phyloP scores from a whole-genome alignment of 2,329 filamentous ascomycete species.

The Phaeosphaeria sp. region DNA sequence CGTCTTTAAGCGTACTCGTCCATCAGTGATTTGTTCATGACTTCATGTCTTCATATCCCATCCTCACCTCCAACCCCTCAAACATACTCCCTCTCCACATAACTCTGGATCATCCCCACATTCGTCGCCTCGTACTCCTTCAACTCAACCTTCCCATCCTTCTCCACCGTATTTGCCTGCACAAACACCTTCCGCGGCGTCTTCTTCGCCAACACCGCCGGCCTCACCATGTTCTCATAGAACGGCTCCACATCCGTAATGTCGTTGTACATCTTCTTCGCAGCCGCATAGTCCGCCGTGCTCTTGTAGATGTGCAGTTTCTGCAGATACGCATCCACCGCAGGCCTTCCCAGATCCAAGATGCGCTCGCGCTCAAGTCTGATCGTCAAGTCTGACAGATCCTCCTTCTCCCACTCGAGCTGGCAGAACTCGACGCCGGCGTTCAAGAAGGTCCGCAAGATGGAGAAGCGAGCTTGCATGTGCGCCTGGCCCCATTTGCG shows the following conservation, averaged over 20 bases:
- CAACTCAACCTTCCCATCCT: conserved; percentile 63
- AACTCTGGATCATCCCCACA: conserved; percentile 69
- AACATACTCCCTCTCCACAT: conserved; percentile 45
- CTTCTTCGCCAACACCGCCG: conserved; percentile 77
- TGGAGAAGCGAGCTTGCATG: conserved; percentile 89
- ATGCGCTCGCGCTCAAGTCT: conserved; percentile 87
- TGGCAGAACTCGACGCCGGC: conserved; percentile 88
- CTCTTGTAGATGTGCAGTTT: conserved; percentile 93
- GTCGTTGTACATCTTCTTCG: conserved; percentile 79
- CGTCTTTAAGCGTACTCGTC: background rate
- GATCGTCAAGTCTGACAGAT: conserved; percentile 82
- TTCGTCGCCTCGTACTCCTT: conserved; percentile 86
- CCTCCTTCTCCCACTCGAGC: conserved; percentile 75
- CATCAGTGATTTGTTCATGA: background rate
- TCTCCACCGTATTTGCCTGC: conserved; percentile 83
- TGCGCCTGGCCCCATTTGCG: conserved; percentile 89
- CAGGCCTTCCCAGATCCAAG: conserved; percentile 78
- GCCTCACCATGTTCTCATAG: conserved; percentile 81
- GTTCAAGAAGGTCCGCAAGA: conserved; percentile 82
- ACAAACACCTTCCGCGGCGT: conserved; percentile 91
- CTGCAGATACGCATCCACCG: conserved; percentile 86
- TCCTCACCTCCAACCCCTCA: conserved; percentile 9
- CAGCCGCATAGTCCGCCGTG: conserved; percentile 81
- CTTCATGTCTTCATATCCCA: background rate
- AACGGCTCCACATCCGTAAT: conserved; percentile 87